A percentile compares a stretch with the other conserved stretches of the same genome.
These are phyloP conservation scores for Pelagophyceae sp. DNA, from an alignment of 352 stramenopile genomes.

Conservation along the genomic window DNA sequence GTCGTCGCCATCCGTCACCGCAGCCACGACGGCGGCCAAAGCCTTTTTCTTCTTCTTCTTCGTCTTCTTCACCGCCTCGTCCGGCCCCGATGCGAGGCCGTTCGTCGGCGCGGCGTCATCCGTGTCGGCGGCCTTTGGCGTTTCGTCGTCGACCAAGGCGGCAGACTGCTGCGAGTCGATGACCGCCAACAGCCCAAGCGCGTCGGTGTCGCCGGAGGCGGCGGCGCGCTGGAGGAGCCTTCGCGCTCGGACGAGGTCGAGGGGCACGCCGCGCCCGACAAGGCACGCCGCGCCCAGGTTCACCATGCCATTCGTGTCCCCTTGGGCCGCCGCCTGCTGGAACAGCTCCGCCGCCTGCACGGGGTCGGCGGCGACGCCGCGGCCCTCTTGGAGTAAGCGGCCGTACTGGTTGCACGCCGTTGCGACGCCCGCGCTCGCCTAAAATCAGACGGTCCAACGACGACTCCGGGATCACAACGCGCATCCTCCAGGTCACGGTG, in stretches of 20 bases:
- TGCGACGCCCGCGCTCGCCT: not conserved
- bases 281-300: slow-evolving; percentile 10
- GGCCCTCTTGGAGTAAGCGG: not conserved
- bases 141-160: not conserved
- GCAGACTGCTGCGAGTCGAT: not conserved
- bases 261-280: not conserved
- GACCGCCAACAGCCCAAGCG: not conserved
- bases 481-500: too few relatives aligned
- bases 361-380: not conserved
- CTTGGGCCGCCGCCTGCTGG: slow-evolving; percentile 10
- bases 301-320: slow-evolving; percentile 7
- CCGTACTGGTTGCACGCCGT: slow-evolving; percentile 3
- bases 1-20: not conserved
- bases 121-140: not conserved
- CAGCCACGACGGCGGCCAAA: not conserved
- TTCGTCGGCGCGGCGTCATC: not conserved
- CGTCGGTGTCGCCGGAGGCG: not conserved
- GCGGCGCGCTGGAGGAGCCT: not conserved
- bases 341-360: not conserved
- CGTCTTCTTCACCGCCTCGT: not conserved
- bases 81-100: not conserved
- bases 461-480: too few relatives aligned
- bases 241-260: not conserved
- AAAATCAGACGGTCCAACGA: not conserved
- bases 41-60: not conserved